Evolutionary conservation across 306 rosid species (phyloP), one percentile per base, ranked within the genome.

Genomic region (Benincasa hispida): DNA sequence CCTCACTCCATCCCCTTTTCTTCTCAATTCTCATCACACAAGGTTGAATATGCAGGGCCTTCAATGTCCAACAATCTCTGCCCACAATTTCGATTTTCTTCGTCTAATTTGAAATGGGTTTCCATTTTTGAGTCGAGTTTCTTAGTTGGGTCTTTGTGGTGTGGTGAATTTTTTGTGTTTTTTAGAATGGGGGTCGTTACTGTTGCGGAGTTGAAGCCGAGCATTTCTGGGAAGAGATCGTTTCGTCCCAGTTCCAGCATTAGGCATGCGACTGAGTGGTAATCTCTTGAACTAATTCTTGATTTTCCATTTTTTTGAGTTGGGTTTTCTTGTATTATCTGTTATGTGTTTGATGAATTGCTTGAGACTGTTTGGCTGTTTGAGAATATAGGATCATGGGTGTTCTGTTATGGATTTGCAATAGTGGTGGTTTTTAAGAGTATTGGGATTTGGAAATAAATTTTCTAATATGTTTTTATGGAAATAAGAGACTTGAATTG

Each of bases 191-290:
- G 97, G 56, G 97, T 87, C 50, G 97, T 92, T 67, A 94, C 96
- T 61, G 87, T 87, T 62, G 96, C 97, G 75, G 99, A 95, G 68
- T 82, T 89, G 84, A 95, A 92, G 88, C 92, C 99, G 39, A 92
- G 97, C 85, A 91, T 92, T 79, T 92, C 98, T 15, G 98, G 98
- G 82, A 95, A 88, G 88, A 86, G 97, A 83, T 89, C 96, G 6
- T 90, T 89, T 83, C 91, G 91, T 53, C 89, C 99, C 7, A 92
- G 98, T 82, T 92, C 97, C 37, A 95, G 96, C 74, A 89, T 92
- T 79, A 89, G 98, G 74, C 98, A 95, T 84, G 98, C 99, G 79
- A 90, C 96, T 57, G 98, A 95, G 85, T 95, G 99, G 99, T 95
- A 90, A 63, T 79, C 30, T 63, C 53, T 28, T 70, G 75, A 14